Percentiles rank a stretch among this genome's conserved stretches.
Conservation (phyloP, 78 protist genomes). For the Pigoraptor vietnamica region DNA sequence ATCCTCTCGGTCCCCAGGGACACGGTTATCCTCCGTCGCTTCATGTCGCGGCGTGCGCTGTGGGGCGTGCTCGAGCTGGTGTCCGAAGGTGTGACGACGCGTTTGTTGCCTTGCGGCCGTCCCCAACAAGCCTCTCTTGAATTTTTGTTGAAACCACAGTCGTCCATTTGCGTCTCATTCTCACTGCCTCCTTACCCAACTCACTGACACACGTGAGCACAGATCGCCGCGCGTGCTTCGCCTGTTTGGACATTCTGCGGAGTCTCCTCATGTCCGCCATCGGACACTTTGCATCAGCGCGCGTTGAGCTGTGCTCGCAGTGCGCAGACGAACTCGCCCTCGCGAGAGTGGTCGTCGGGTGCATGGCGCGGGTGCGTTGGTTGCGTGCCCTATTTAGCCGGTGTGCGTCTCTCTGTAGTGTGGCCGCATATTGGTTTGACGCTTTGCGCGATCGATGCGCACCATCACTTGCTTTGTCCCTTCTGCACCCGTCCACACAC, state of each 20-base stretch:
- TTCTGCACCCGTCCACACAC: too few relatives aligned
- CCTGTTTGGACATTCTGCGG: background rate
- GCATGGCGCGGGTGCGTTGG: background rate
- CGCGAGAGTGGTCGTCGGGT: background rate
- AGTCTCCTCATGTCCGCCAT: background rate
- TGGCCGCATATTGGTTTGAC: background rate
- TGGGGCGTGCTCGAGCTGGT: background rate
- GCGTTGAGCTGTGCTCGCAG: background rate
- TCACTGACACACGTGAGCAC: background rate
- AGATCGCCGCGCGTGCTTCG: background rate
- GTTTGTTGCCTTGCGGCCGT: background rate
- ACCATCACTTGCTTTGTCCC: too few relatives aligned
- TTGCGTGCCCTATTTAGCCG: too few relatives aligned
- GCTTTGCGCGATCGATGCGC: too few relatives aligned
- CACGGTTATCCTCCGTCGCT: background rate
- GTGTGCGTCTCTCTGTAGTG: too few relatives aligned
- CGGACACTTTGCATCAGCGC: background rate
- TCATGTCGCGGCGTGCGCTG: background rate
- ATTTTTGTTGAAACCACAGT: too few relatives aligned
- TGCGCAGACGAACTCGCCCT: background rate
- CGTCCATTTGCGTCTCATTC: too few relatives aligned
- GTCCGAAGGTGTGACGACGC: background rate
- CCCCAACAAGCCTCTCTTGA: too few relatives aligned
- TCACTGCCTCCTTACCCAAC: too few relatives aligned
- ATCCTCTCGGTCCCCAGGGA: background rate